Conservation (phyloP, 140 eudicot genomes). For the Cichorium intybus region DNA sequence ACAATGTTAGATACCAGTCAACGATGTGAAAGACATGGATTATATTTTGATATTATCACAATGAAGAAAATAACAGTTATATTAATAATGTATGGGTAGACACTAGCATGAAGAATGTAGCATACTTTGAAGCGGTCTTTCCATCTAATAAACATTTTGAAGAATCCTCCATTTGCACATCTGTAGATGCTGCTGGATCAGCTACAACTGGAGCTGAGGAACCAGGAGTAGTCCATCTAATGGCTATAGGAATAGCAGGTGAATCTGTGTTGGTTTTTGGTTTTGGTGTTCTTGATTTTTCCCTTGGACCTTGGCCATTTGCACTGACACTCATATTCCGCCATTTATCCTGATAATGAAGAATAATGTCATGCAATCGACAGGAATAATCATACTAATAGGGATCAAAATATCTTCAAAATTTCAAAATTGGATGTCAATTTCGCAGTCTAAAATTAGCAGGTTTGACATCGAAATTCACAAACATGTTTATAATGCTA, state of each 20-base stretch:
- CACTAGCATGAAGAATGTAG: neutral
- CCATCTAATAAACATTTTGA: slow-evolving; percentile 53
- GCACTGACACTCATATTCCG: slow-evolving; percentile 73
- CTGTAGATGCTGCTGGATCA: slow-evolving; percentile 43
- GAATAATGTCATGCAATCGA: slow-evolving; percentile 1
- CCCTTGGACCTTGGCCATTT: slow-evolving; percentile 66
- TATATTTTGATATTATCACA: neutral
- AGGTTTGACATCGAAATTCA: neutral
- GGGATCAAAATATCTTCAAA: neutral
- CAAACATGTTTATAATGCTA: neutral
- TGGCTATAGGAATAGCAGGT: slow-evolving; percentile 42
- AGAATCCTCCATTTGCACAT: slow-evolving; percentile 50
- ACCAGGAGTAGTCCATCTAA: slow-evolving; percentile 31
- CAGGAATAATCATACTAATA: neutral
- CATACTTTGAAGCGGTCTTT: slow-evolving; percentile 59
- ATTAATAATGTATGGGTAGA: neutral
- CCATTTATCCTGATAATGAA: slow-evolving; percentile 73
- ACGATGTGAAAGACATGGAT: neutral
- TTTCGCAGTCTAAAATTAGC: neutral
- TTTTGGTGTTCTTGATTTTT: slow-evolving; percentile 56
- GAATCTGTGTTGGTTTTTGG: slow-evolving; percentile 48
- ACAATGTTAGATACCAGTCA: slow-evolving; percentile 3
- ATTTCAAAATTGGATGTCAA: neutral
- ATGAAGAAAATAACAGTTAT: neutral
- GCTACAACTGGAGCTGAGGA: slow-evolving; percentile 33